These are phyloP conservation scores for Mortierella polycephala DNA, from an alignment of 371 early-diverging fungal species.

Conservation along the genomic window DNA sequence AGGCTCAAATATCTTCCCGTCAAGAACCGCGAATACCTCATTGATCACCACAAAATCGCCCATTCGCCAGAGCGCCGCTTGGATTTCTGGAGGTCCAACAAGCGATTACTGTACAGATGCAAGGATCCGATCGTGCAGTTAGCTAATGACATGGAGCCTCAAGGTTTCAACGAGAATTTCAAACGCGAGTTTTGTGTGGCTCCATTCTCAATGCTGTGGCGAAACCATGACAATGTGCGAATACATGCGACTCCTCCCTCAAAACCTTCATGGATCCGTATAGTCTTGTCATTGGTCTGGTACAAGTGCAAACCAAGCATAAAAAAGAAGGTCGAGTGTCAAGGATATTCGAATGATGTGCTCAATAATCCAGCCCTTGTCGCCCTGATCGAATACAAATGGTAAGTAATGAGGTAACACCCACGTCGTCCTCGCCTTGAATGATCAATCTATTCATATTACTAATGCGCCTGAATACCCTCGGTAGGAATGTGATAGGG, in stretches of 20 bases:
- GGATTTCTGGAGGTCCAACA: conserved; percentile 1
- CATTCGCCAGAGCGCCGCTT: conserved; percentile 1
- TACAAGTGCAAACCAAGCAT: neutral
- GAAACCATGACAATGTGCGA: neutral
- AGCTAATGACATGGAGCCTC: neutral
- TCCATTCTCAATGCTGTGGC: conserved; percentile 4
- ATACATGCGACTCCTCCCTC: neutral
- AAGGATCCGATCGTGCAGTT: conserved; percentile 21
- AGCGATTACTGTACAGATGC: neutral
- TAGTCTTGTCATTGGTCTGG: neutral
- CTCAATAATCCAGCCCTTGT: conserved; percentile 13
- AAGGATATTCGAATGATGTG: neutral
- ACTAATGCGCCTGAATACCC: neutral
- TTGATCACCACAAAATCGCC: neutral
- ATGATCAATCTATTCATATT: neutral
- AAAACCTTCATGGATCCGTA: neutral
- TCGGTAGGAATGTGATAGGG: conserved; percentile 10
- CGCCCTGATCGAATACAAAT: conserved; percentile 11
- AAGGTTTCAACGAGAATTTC: neutral
- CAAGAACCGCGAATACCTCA: conserved; percentile 10
- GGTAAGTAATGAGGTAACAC: neutral
- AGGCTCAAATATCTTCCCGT: conserved; percentile 18
- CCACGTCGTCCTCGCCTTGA: neutral
- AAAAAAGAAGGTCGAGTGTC: neutral
- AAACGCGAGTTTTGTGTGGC: neutral